These are phyloP conservation scores for Epicoccum sorghinum DNA, from an alignment of 2,329 filamentous ascomycete species.

Conservation along the genomic window DNA sequence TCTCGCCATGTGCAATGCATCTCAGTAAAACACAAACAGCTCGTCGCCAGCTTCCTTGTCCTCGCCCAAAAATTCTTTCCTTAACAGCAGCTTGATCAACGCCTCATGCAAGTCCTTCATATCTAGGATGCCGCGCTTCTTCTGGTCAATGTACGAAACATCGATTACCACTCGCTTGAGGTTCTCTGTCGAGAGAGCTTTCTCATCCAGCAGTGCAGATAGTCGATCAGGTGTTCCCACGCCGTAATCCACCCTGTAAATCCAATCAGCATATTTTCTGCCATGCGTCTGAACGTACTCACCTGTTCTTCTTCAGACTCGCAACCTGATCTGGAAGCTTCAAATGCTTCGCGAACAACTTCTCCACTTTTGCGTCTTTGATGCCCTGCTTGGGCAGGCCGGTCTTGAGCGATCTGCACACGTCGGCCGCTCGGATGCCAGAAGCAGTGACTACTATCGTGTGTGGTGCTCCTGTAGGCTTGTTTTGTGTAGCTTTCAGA, in stretches of 20 bases:
- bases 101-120: constrained; percentile 93
- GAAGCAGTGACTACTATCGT: constrained; percentile 88
- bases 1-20: neutral
- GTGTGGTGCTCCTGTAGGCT: constrained; percentile 67
- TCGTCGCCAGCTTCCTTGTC: constrained; percentile 34
- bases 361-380: constrained; percentile 79
- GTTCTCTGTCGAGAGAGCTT: constrained; percentile 71
- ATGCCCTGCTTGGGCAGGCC: constrained; percentile 43
- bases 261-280: neutral
- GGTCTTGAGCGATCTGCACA: constrained; percentile 79
- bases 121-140: constrained; percentile 91
- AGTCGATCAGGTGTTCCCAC: constrained; percentile 88
- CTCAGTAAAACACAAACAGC: constrained; percentile 43
- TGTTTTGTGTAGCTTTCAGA: constrained; percentile 68
- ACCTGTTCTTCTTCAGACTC: constrained; percentile 70
- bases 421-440: constrained; percentile 83
- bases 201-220: constrained; percentile 81
- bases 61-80: constrained; percentile 66
- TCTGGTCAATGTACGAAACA: constrained; percentile 90
- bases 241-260: constrained; percentile 75
- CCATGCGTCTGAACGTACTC: constrained; percentile 16
- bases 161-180: constrained; percentile 85
- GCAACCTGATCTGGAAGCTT: constrained; percentile 86
- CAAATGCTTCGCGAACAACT: constrained; percentile 98
- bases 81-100: constrained; percentile 74